Base-by-base conservation (phyloP, 495 filamentous ascomycete genomes). In the Evansstolkia leycettana region DNA sequence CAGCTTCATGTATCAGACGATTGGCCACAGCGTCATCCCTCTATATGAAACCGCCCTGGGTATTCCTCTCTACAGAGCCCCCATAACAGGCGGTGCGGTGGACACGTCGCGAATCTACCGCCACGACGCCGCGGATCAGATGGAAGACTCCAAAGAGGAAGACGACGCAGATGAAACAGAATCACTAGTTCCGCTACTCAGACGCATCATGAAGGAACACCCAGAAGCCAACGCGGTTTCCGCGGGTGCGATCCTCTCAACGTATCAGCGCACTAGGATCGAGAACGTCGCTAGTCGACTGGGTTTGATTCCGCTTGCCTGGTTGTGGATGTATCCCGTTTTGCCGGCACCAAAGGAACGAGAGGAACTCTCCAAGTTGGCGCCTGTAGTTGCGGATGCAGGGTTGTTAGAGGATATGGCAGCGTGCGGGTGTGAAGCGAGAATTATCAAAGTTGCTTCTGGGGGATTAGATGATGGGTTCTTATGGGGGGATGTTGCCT, bases 1-100 rank as follows among this genome's bases (percentile, higher is more conserved):
- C 60, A 93, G 84, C 67, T 94, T 85, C 75, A 96, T 98, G 90
- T 98, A 95, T 69, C 90, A 98, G 64, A 96, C 92, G 1, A 82
- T 92, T 34, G 90, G 90, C 26, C 88, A 95, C 60, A 66, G 67
- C 34, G 59, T 95, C 13, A 80, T 95, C 32, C 90, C 89, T 5
- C 70, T 93, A 13, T 96, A 94, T 54, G 74, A 77, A 39, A 46
- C 70, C 19, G 84, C 83, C 2, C 75, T 94, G 2, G 69, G 65
- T 1, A 60, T 94, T 19, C 88, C 88, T 7, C 65, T 94, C 1
- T 93, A 86, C 53, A 76, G 88, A 10, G 72, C 69, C 31, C 59
- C 70, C 14, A 95, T 96, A 50, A 45, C 43, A 2, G 88, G 85
- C 26, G 57, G 51, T 2, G 80, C 82, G 0, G 64, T 80, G 14